Evolutionary conservation across 345 rosid species (phyloP).

Genomic region (Pugionium cornutum): DNA sequence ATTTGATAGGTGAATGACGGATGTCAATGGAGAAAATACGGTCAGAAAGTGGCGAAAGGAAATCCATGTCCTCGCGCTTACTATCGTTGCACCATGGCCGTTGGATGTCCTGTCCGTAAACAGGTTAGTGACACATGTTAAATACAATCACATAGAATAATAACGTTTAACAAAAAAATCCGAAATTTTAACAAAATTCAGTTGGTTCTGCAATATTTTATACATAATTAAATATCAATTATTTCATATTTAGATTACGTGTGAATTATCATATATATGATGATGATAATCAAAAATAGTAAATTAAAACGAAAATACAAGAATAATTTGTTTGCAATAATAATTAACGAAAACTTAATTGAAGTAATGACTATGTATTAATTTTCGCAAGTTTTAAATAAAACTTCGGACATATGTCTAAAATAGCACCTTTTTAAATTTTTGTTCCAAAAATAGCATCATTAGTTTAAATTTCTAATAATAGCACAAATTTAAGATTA

Average conservation of each 20-base stretch:
- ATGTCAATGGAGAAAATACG: conserved; percentile 88
- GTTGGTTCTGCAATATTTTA: neutral
- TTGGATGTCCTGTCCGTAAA: conserved; percentile 85
- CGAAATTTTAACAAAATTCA: neutral
- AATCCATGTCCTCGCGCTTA: conserved; percentile 89
- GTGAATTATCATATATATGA: too few species aligned
- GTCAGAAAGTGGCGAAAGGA: conserved; percentile 81
- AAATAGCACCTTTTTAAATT: too few species aligned
- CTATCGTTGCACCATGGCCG: conserved; percentile 83
- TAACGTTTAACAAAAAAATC: neutral
- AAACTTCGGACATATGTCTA: neutral
- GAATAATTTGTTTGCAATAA: neutral
- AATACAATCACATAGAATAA: too few species aligned
- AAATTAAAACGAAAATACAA: neutral
- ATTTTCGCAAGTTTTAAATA: neutral
- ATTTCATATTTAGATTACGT: neutral
- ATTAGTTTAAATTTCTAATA: too few species aligned
- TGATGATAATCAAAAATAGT: too few species aligned
- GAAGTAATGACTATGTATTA: neutral
- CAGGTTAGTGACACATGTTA: conserved; percentile 42
- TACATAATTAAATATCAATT: neutral
- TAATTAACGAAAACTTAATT: neutral
- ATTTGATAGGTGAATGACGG: conserved; percentile 61
- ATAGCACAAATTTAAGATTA: too few species aligned
- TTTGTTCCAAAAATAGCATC: too few species aligned